These are phyloP conservation scores for Colletotrichum eleusines DNA, from an alignment of 2,329 filamentous ascomycete genomes.

Conservation along the genomic window DNA sequence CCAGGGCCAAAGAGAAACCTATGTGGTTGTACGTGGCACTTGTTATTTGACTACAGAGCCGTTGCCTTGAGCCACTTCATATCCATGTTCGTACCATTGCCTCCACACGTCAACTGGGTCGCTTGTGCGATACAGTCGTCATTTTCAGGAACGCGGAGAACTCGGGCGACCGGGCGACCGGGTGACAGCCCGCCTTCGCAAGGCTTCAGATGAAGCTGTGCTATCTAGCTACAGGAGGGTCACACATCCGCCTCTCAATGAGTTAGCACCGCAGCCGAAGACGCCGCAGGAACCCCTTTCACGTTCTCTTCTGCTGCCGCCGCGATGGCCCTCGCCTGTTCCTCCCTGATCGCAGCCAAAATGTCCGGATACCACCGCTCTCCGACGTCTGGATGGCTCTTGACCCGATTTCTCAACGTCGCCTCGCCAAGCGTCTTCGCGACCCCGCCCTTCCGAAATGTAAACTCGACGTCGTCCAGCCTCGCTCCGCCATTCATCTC, in stretches of 20 bases:
- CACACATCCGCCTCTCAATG: neutral
- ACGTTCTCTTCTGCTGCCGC: slow-evolving; percentile 41
- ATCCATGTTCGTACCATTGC: neutral
- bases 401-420: slow-evolving; percentile 85
- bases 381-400: slow-evolving; percentile 89
- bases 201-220: no score
- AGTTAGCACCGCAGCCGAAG: neutral
- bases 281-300: neutral
- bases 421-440: slow-evolving; percentile 82
- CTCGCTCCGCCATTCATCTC: slow-evolving; percentile 66
- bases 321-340: slow-evolving; percentile 59
- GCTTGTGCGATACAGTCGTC: neutral
- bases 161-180: neutral
- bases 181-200: neutral
- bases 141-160: neutral
- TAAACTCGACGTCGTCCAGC: slow-evolving; percentile 86
- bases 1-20: neutral
- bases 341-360: slow-evolving; percentile 66
- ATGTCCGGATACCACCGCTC: slow-evolving; percentile 83
- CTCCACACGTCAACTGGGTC: neutral
- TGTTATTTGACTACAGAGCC: neutral
- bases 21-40: neutral
- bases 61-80: neutral
- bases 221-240: neutral
- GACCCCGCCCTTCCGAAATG: slow-evolving; percentile 77